These are phyloP conservation scores for Nannochloropsis gaditana DNA, from an alignment of 108 stramenopile genomes.

Conservation along the genomic window DNA sequence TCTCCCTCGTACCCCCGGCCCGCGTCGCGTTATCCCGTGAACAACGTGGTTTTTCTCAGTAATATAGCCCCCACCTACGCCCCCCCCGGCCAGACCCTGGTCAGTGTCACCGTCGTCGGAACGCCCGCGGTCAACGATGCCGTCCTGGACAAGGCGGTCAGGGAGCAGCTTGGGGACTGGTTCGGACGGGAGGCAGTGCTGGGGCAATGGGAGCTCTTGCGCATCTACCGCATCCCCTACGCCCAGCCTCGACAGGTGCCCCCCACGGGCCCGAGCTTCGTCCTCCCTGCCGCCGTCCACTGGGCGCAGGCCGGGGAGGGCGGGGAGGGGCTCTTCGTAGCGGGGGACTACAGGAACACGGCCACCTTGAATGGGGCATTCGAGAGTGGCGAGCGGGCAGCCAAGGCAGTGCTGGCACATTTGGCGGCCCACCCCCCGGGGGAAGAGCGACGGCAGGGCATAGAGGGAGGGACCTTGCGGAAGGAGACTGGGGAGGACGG, in stretches of 20 bases:
- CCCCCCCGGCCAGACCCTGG: slow-evolving; percentile 43
- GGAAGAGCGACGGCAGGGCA: not conserved
- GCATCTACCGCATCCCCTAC: slow-evolving; percentile 52
- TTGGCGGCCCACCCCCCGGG: not conserved
- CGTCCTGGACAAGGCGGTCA: not conserved
- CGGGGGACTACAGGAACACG: slow-evolving; percentile 52
- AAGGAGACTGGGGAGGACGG: not conserved
- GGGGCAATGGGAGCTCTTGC: slow-evolving; percentile 40
- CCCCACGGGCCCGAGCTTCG: slow-evolving; percentile 27
- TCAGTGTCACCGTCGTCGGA: slow-evolving; percentile 39
- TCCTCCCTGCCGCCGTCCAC: slow-evolving; percentile 26
- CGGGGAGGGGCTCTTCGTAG: slow-evolving; percentile 30
- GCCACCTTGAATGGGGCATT: slow-evolving; percentile 51
- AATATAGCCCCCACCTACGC: slow-evolving; percentile 38
- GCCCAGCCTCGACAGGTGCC: slow-evolving; percentile 51
- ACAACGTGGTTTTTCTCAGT: slow-evolving; percentile 47
- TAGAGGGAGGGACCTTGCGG: not conserved
- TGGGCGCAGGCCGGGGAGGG: not conserved
- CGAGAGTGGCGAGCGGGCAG: slow-evolving; percentile 37
- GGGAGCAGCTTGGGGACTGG: slow-evolving; percentile 4
- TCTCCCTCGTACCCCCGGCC: not conserved
- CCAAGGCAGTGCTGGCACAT: slow-evolving; percentile 33
- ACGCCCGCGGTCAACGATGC: not conserved
- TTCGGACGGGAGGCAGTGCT: slow-evolving; percentile 18
- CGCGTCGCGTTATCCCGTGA: slow-evolving; percentile 25